Evolutionary conservation across 371 early-diverging fungal species (phyloP), one percentile per base, ranked within the genome.

Genomic region (Cokeromyces recurvatus): DNA sequence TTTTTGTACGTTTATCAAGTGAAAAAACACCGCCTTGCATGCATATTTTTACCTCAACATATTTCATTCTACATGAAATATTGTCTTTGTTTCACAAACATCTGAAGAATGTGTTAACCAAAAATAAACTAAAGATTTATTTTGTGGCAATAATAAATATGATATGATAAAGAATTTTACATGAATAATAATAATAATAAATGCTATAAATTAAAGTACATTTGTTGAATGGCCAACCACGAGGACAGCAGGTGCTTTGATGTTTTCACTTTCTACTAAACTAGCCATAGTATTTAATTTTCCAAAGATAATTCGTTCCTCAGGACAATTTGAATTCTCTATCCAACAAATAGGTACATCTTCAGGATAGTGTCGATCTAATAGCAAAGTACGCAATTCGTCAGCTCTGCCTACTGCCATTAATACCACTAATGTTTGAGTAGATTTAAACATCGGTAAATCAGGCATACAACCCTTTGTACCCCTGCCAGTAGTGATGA

Each of bases 341-440:
- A 91, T 74, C 57, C 87, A 81, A 11, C 82, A 81, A 3, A 70
- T 68, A 1, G 89, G 85, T 2, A 80, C 46, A 24, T 71, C 66
- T 2, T 25, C 23, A 10, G 89, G 89, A 64, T 85, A 87, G 4
- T 74, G 70, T 42, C 71, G 50, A 17, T 74, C 64, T 2, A 65
- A 36, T 38, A 73, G 48, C 68, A 92, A 69, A 54, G 73, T 43
- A 17, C 76, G 62, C 5, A 93, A 53, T 32, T 77, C 82, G 15
- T 57, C 39, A 19, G 91, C 77, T 47, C 86, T 71, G 38, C 83
- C 84, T 2, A 92, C 85, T 1, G 89, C 85, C 93, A 92, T 95
- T 34, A 95, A 64, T 4, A 90, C 65, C 2, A 93, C 90, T 9
- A 85, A 70, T 5, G 92, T 91, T 37, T 87, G 77, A 24, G 80